Base-by-base conservation (phyloP, 371 early-diverging fungal genomes). In the Rhizomucor pusillus region DNA sequence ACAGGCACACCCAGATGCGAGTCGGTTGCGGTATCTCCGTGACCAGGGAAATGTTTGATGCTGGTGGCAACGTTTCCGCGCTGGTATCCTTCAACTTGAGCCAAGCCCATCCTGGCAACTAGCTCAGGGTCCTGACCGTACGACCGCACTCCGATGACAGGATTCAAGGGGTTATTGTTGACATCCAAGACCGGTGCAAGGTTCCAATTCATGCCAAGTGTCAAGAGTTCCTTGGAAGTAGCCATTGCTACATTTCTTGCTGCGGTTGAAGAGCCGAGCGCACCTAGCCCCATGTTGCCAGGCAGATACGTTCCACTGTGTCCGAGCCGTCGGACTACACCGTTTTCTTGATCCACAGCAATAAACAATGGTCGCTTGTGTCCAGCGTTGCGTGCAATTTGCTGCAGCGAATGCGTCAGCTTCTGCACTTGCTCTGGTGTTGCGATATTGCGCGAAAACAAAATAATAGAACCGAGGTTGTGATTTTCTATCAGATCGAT, bases 1-100 rank as follows among this genome's bases (percentile, higher is more conserved):
- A 75, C 68, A 9, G 81, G 81, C 0, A 80, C 57, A 18, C 73
- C 72, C 24, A 74, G 39, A 65, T 80, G 78, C 0, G 78, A 75
- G 36, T 80, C 81, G 1, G 71, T 68, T 3, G 71, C 73, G 0
- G 81, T 78, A 43, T 80, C 81, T 16, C 81, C 81, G 53, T 80
- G 78, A 2, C 81, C 81, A 9, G 81, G 79, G 25, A 78, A 75
- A 62, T 78, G 79, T 44, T 78, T 78, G 41, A 67, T 34, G 43
- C 73, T 71, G 0, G 73, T 66, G 0, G 65, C 71, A 1, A 78
- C 66, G 9, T 58, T 52, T 13, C 60, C 52, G 13, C 36, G 16
- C 5, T 78, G 79, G 35, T 72, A 73, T 5, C 63, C 75, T n/a
- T 70, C 62, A 0, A 75, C 54, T 40, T 73, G 71, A 1, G 79